phyloP scores from a whole-genome alignment of 306 rosid species.

The Vigna mungo region DNA sequence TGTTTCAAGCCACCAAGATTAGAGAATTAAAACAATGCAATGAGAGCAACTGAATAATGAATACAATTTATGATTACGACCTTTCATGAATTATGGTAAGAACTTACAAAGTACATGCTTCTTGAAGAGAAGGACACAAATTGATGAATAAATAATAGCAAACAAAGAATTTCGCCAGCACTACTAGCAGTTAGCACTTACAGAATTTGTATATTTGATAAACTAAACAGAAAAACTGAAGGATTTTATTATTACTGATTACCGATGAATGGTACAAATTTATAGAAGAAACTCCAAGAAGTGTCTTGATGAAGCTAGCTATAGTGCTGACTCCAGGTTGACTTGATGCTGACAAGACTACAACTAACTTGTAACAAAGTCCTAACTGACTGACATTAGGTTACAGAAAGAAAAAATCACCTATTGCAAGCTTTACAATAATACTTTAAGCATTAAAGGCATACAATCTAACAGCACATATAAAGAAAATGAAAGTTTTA shows the following conservation, averaged over 20 bases:
- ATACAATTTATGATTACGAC: slow-evolving; percentile 6
- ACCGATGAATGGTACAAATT: too few relatives aligned
- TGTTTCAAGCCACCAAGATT: slow-evolving; percentile 11
- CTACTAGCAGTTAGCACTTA: slow-evolving; percentile 15
- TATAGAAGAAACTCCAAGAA: too few relatives aligned
- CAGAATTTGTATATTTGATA: too few relatives aligned
- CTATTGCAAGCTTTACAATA: too few relatives aligned
- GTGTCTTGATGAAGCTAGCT: too few relatives aligned
- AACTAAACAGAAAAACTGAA: too few relatives aligned
- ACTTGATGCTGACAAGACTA: too few relatives aligned
- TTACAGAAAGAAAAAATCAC: too few relatives aligned
- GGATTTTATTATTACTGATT: too few relatives aligned
- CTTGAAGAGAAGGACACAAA: slow-evolving; percentile 27
- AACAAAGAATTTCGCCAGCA: slow-evolving; percentile 29
- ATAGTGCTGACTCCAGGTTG: too few relatives aligned
- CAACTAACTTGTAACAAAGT: too few relatives aligned
- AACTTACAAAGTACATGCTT: slow-evolving; percentile 29
- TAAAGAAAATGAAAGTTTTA: slow-evolving; percentile 17
- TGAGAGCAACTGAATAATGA: slow-evolving; percentile 32
- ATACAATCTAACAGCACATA: neutral
- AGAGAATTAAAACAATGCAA: slow-evolving; percentile 32
- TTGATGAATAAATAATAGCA: slow-evolving; percentile 30
- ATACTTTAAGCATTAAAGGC: neutral
- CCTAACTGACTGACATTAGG: too few relatives aligned
- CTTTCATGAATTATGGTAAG: slow-evolving; percentile 23